These are phyloP conservation scores for Penicillium sp. DNA, from an alignment of 2,329 filamentous ascomycete species.

Conservation along the genomic window DNA sequence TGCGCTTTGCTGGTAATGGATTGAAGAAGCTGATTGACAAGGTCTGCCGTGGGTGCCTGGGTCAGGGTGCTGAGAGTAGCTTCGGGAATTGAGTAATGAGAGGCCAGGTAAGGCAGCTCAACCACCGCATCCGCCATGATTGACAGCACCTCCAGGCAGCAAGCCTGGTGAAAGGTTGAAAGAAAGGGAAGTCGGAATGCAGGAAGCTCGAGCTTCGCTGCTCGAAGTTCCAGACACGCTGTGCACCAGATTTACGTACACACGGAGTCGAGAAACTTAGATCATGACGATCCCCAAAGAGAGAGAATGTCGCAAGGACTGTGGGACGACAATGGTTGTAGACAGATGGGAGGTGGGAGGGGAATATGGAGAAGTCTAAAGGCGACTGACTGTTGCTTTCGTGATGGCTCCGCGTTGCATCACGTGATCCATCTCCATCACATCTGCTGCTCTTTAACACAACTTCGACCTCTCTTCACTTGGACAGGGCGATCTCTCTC, in stretches of 20 bases:
- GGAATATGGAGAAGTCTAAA: constrained; percentile 6
- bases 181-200: constrained; percentile 4
- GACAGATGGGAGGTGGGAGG: constrained; percentile 1
- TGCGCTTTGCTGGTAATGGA: constrained; percentile 73
- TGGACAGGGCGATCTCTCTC: constrained; percentile 1
- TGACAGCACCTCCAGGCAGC: constrained; percentile 10
- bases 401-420: constrained; percentile 3
- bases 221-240: constrained; percentile 10
- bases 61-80: constrained; percentile 52
- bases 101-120: constrained; percentile 56
- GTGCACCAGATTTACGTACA: constrained; percentile 21
- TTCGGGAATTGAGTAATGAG: constrained; percentile 55
- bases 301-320: constrained; percentile 1
- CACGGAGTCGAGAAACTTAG: constrained; percentile 17
- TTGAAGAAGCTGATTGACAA: constrained; percentile 68
- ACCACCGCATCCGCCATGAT: constrained; percentile 53
- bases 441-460: neutral
- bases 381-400: constrained; percentile 12
- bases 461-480: neutral
- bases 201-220: constrained; percentile 9
- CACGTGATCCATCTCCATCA: constrained; percentile 14
- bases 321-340: constrained; percentile 4
- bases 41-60: constrained; percentile 63
- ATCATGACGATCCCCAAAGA: constrained; percentile 15
- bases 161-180: neutral